Base-by-base conservation (phyloP, 192 early-diverging fungal species). In the Dimargaris xerosporica region DNA sequence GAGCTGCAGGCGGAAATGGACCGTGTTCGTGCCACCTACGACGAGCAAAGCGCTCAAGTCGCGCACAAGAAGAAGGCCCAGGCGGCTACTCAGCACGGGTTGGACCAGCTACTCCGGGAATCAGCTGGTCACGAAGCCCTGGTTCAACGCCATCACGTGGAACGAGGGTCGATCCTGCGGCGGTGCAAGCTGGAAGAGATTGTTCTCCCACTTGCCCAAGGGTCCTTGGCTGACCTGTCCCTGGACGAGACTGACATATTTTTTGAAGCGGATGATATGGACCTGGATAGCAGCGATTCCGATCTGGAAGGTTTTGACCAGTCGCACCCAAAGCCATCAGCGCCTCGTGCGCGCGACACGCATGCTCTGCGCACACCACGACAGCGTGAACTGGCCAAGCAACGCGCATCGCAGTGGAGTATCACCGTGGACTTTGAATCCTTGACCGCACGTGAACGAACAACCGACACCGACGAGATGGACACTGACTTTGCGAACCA, bases 171-270 rank as follows among this genome's bases (percentile, higher is more conserved):
- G 0, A 86, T 96, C 41, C 84, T 94, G 54, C 79, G 91, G 59
- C 73, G 80, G 28, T 96, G 93, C 74, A 95, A 95, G 71, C 73
- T 97, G 52, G 93, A 97, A 64, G 93, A 96, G 47, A 93, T 99
- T 56, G 78, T 84, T 10, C 64, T 99, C 41, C 94, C 93, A 44
- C 75, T 97, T 47, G 58, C 78, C 19, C 73, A 73, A 51, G 87
- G 87, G 17, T 85, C 79, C 13, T 69, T 96, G 69, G 82, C 86
- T 10, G 84, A 88, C 50, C 75, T 96, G 5, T 69, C 86, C 3
- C 71, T 95, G 56, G 82, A 85, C 52, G 76, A 89, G 47, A n/a
- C 79, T 34, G 69, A 78, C 19, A 23, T 43, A 12, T 65, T 54
- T 10, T 47, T 25, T 26, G 21, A 39, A 44, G 47, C 26, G 61